Base-by-base conservation (phyloP, 306 rosid species). In the Oxytropis ochrocephala region DNA sequence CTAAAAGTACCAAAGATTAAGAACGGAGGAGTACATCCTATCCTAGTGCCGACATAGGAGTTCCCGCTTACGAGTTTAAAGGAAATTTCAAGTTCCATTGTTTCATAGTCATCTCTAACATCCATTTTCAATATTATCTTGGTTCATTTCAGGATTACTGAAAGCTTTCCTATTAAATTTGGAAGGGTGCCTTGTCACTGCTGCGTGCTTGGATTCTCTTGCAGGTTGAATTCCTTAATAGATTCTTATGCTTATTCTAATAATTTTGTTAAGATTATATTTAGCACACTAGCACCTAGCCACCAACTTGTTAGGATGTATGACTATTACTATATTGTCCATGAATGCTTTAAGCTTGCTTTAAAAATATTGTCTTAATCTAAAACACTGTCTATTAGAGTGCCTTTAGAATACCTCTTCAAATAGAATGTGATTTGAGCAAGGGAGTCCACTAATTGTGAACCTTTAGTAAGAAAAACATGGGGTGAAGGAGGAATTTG, bases 171-270 rank as follows among this genome's bases (percentile, higher is more conserved):
- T 94, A 63, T 74, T 94, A 81, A 94, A 94, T 79, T 81, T 94
- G 84, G 98, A 94, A 81, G 97, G 98, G 64, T 90, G 98, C 81
- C 89, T 63, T 7, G 92, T 94, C 64, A 87, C 98, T 9, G 85
- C 95, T 79, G 85, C 89, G 51, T 90, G 97, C 82, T 81, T 90
- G 84, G 81, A 80, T 60, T 86, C 89, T 57, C 96, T 94, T 55
- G 85, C 95, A 83, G 98, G 97, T 92, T 82, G 73, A 74, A 58
- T 81, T 47, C 51, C 64, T 78, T 79, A 17, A 9, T 36, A 42
- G 7, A 65, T 64, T 49, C 72, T 21, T 55, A 51, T 68, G 56
- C 57, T 43, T 51, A 35, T 58, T 55, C 12, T 56, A 30, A 49
- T 43, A 27, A 7, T 80, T 24, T 67, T 52, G 38, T 52, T 61